A percentile compares a stretch with the other conserved stretches of the same genome.
Evolutionary conservation across 2,329 filamentous ascomycete species (phyloP).

Genomic region (Byssothecium circinans): DNA sequence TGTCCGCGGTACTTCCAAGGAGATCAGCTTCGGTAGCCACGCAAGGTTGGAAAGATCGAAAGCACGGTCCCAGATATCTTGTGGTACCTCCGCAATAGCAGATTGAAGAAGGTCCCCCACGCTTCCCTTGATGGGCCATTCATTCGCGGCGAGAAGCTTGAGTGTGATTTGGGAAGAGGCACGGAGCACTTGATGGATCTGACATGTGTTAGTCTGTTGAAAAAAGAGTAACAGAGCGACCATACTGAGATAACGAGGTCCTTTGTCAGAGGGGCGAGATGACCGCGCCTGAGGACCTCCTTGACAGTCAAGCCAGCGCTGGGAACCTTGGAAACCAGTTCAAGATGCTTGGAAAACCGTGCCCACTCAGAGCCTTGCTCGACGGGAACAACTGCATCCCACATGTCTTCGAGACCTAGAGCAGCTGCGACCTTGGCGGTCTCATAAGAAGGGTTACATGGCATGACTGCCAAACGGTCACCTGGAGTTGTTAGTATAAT

Average conservation of each 20-base stretch:
- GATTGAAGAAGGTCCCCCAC: constrained; percentile 55
- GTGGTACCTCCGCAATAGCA: constrained; percentile 52
- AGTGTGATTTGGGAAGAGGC: constrained; percentile 56
- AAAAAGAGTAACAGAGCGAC: not conserved
- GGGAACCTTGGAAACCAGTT: constrained; percentile 37
- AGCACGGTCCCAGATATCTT: constrained; percentile 55
- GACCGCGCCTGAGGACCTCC: constrained; percentile 55
- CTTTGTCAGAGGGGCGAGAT: constrained; percentile 56
- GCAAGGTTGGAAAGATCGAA: constrained; percentile 49
- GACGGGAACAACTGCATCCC: constrained; percentile 46
- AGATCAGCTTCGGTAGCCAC: constrained; percentile 53
- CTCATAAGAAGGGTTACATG: constrained; percentile 56
- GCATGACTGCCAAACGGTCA: constrained; percentile 58
- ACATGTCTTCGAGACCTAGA: constrained; percentile 51
- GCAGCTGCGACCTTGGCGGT: constrained; percentile 57
- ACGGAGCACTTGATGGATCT: constrained; percentile 51
- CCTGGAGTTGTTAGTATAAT: constrained; percentile 17
- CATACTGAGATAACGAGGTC: constrained; percentile 50
- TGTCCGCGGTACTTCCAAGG: constrained; percentile 55
- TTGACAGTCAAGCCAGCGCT: constrained; percentile 45
- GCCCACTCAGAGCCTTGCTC: constrained; percentile 46
- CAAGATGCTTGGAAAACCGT: constrained; percentile 53
- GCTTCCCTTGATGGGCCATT: constrained; percentile 56
- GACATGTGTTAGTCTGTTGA: not conserved
- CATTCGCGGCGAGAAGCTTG: constrained; percentile 52